These are phyloP conservation scores for Gossypium davidsonii DNA, from an alignment of 441 rosid genomes.

Conservation along the genomic window DNA sequence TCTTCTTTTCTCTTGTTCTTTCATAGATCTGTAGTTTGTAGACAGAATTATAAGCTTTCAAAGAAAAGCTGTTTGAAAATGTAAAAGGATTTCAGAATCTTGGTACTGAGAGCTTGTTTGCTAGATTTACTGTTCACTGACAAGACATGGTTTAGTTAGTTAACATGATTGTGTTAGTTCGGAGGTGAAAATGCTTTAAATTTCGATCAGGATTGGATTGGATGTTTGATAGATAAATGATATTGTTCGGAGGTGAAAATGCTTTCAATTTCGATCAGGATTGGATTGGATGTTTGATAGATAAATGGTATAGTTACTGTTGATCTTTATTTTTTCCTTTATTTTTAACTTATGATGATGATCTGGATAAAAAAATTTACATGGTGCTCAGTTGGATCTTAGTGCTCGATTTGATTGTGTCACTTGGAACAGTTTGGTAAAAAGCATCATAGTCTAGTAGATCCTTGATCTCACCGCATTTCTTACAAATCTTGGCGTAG, in stretches of 20 bases:
- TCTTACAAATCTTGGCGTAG: not conserved
- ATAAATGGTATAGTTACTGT: not conserved
- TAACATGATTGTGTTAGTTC: not conserved
- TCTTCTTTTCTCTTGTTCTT: not conserved
- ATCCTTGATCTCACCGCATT: not conserved
- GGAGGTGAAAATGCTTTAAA: not conserved
- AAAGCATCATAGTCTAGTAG: not conserved
- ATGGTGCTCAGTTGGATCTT: not conserved
- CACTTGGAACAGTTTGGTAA: not conserved
- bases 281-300: conserved; percentile 1
- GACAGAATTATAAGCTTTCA: not conserved
- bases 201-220: not conserved
- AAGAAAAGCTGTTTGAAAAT: not conserved
- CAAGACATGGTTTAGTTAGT: not conserved
- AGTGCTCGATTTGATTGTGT: not conserved
- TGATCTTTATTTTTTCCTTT: not conserved
- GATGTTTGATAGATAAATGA: not conserved
- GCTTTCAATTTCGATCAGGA: not conserved
- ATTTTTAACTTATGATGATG: not conserved
- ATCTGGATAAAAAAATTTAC: not conserved
- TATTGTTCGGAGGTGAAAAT: not conserved
- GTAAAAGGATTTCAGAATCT: not conserved
- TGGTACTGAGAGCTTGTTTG: not conserved
- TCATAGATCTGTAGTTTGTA: conserved; percentile 7
- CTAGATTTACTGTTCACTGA: not conserved